A percentile compares a stretch with the other conserved stretches of the same genome.
phyloP scores from a whole-genome alignment of 345 rosid species.

The Limnanthes douglasii region DNA sequence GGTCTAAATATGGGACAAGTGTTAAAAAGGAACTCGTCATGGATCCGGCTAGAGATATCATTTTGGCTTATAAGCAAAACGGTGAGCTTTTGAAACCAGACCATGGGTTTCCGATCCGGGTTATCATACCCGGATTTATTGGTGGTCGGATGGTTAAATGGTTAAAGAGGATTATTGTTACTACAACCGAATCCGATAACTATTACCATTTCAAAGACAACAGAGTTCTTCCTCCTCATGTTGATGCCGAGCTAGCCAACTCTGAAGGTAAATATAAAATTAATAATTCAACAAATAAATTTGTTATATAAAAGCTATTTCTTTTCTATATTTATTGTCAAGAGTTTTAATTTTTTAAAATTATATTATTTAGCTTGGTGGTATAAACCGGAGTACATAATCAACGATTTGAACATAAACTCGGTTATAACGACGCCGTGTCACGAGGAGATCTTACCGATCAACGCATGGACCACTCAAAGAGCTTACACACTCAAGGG shows the following conservation, averaged over 20 bases:
- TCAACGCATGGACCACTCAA: conserved; percentile 77
- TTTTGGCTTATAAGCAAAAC: conserved; percentile 92
- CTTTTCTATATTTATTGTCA: not conserved
- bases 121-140: conserved; percentile 78
- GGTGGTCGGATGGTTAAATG: conserved; percentile 98
- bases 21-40: conserved; percentile 45
- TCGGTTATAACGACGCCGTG: conserved; percentile 85
- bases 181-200: conserved; percentile 55
- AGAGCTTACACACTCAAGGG: conserved; percentile 65
- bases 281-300: too few species aligned
- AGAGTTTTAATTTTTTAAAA: not conserved
- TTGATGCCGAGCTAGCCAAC: conserved; percentile 80
- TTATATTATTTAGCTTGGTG: conserved; percentile 54
- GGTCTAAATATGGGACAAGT: conserved; percentile 89
- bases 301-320: not conserved
- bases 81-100: conserved; percentile 69
- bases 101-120: conserved; percentile 83
- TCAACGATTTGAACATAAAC: conserved; percentile 82
- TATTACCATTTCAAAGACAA: conserved; percentile 79
- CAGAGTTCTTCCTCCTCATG: conserved; percentile 73
- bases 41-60: conserved; percentile 77
- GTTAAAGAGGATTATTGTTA: conserved; percentile 67
- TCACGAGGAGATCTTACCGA: conserved; percentile 69
- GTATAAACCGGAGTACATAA: conserved; percentile 73
- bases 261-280: conserved; percentile 61